These are phyloP conservation scores for Pseudocercospora vitis DNA, from an alignment of 2,329 filamentous ascomycete species.

Conservation along the genomic window DNA sequence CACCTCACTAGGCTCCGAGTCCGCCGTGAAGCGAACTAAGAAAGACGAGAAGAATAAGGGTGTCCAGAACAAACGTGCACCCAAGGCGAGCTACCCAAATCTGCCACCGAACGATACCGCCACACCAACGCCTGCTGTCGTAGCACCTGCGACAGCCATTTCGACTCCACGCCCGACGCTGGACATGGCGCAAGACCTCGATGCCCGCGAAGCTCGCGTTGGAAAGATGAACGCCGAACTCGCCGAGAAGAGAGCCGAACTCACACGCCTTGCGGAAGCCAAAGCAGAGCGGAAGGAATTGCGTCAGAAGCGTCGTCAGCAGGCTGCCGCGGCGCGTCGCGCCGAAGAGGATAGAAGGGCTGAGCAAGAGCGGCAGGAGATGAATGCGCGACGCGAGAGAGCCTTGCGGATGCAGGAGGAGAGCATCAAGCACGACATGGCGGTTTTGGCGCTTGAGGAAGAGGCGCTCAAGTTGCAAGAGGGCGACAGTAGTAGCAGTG, in stretches of 20 bases:
- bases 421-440: too few species aligned
- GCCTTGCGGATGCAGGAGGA: too few species aligned
- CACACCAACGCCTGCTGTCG: too few species aligned
- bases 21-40: neutral
- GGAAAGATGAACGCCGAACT: neutral
- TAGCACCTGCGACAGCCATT: too few species aligned
- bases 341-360: neutral
- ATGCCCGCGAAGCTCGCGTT: neutral
- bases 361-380: neutral
- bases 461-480: conserved; percentile 13
- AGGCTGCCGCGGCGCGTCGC: too few species aligned
- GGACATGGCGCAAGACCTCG: too few species aligned
- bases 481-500: neutral
- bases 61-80: neutral
- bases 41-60: neutral
- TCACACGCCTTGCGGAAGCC: too few species aligned
- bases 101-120: too few species aligned
- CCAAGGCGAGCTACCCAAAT: neutral
- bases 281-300: too few species aligned
- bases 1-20: neutral
- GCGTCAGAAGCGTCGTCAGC: too few species aligned
- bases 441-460: neutral
- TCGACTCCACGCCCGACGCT: too few species aligned
- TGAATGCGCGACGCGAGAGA: too few species aligned
- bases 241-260: neutral